phyloP scores from a whole-genome alignment of 441 rosid species.

The Pelargonium australe region DNA sequence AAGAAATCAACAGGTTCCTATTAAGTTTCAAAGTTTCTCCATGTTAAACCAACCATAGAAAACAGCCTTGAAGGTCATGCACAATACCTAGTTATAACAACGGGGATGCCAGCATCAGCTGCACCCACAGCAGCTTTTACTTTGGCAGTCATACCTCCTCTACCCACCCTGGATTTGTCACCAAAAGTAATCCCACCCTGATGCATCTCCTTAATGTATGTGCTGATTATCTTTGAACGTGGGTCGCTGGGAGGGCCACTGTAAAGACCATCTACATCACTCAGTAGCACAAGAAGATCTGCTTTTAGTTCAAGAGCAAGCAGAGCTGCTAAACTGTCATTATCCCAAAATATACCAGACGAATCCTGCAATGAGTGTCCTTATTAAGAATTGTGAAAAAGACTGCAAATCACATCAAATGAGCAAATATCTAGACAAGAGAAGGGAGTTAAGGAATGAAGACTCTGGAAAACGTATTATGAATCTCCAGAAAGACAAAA shows the following conservation, averaged over 20 bases:
- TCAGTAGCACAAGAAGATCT: conserved; percentile 81
- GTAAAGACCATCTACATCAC: conserved; percentile 97
- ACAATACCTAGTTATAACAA: conserved; percentile 78
- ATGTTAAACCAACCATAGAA: conserved; percentile 11
- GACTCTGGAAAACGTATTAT: background rate
- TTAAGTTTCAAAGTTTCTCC: background rate
- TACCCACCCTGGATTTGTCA: conserved; percentile 93
- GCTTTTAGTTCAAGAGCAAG: conserved; percentile 88
- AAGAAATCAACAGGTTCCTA: background rate
- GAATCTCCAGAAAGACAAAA: background rate
- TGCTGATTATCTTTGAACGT: conserved; percentile 75
- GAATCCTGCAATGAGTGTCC: conserved; percentile 62
- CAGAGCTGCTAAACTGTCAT: conserved; percentile 94
- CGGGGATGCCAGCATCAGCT: conserved; percentile 86
- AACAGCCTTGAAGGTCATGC: background rate
- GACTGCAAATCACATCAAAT: background rate
- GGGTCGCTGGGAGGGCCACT: conserved; percentile 98
- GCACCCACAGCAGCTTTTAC: conserved; percentile 95
- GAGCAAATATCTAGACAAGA: conserved; percentile 5
- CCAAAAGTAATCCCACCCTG: conserved; percentile 87
- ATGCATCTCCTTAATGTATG: conserved; percentile 73
- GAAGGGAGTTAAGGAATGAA: background rate
- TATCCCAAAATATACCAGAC: conserved; percentile 99
- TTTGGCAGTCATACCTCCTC: conserved; percentile 99
- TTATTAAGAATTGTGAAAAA: conserved; percentile 16